phyloP scores from a whole-genome alignment of 2,329 filamentous ascomycete species.

The Trichoderma arundinaceum region DNA sequence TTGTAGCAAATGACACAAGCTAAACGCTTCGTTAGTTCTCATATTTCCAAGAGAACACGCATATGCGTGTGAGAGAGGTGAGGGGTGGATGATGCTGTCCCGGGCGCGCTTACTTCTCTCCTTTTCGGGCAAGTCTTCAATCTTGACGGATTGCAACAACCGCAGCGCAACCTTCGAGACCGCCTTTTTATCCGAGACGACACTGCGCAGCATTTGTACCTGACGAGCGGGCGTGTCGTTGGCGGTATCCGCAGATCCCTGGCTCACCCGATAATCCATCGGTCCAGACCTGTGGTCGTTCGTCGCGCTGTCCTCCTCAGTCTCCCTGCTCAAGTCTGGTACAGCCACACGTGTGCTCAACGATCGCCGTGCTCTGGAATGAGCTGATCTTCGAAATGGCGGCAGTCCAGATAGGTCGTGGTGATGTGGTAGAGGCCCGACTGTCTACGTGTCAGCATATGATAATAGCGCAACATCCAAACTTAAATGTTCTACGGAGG shows the following conservation, averaged over 20 bases:
- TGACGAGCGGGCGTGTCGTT: conserved; percentile 48
- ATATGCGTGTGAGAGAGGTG: not conserved
- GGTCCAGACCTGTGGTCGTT: not conserved
- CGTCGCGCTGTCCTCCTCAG: conserved; percentile 33
- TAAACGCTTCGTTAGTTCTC: conserved; percentile 41
- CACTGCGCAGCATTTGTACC: conserved; percentile 55
- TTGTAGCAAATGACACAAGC: conserved; percentile 70
- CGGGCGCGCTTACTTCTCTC: conserved; percentile 53
- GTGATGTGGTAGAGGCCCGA: not conserved
- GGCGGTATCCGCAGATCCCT: conserved; percentile 32
- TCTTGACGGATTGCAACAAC: conserved; percentile 54
- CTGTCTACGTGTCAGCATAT: not conserved
- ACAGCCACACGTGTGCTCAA: conserved; percentile 36
- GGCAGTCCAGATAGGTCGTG: conserved; percentile 3
- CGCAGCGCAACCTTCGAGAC: conserved; percentile 55
- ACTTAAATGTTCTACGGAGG: not conserved
- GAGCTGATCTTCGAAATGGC: conserved; percentile 38
- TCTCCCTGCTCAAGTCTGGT: conserved; percentile 37
- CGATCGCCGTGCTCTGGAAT: conserved; percentile 40
- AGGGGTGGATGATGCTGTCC: not conserved
- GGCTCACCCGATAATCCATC: conserved; percentile 12
- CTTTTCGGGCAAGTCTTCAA: conserved; percentile 51
- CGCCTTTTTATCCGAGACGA: conserved; percentile 51
- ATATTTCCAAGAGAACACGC: not conserved
- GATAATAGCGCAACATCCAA: not conserved